A percentile compares a stretch with the other conserved stretches of the same genome.
Conservation (phyloP, 306 rosid genomes). For the Gillenia trifoliata region DNA sequence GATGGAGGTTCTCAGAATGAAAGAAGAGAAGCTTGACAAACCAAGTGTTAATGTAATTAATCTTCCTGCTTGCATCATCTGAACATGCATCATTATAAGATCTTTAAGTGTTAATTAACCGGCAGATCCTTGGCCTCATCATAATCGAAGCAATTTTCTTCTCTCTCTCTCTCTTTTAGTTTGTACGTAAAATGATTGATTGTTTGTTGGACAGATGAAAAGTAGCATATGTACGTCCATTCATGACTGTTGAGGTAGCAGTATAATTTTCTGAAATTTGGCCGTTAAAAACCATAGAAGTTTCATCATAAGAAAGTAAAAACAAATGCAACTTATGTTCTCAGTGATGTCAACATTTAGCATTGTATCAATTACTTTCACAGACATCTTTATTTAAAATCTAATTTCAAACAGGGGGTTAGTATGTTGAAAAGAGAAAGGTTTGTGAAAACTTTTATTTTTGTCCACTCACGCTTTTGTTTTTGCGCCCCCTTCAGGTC, state of each 20-base stretch:
- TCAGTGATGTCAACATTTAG: no score
- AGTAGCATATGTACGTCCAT: neutral
- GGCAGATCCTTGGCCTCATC: no score
- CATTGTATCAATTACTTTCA: no score
- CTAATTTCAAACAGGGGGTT: no score
- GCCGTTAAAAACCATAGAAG: neutral
- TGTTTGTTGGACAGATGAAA: neutral
- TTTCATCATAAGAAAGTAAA: no score
- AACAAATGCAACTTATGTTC: no score
- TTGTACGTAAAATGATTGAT: neutral
- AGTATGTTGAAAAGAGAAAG: no score
- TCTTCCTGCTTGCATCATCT: neutral
- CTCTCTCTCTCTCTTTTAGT: neutral
- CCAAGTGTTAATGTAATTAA: conserved; percentile 2
- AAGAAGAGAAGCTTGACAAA: neutral
- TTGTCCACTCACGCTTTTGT: no score
- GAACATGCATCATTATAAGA: neutral
- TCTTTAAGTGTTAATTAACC: neutral
- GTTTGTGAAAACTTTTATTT: no score
- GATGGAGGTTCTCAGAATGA: conserved; percentile 7
- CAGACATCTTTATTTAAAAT: no score
- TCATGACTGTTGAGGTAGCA: neutral
- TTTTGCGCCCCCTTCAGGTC: no score
- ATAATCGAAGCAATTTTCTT: neutral
- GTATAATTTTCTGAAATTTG: neutral